A percentile compares a stretch with the other conserved stretches of the same genome.
phyloP scores from a whole-genome alignment of 1,284 basidiomycete species.

The Boletus mariae region DNA sequence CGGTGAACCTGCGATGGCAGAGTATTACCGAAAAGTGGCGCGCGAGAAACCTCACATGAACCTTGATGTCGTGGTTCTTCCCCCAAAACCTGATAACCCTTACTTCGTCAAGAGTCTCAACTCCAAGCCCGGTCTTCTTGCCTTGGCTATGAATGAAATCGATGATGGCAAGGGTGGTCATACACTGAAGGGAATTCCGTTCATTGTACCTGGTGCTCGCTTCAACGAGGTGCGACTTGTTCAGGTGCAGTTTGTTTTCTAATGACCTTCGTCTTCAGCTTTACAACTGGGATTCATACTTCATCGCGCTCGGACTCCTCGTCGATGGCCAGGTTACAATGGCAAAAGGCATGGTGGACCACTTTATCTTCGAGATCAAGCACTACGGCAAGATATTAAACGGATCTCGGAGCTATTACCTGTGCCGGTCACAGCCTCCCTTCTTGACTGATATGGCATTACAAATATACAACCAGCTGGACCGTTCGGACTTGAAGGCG shows the following conservation, averaged over 20 bases:
- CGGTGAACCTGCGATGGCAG: constrained; percentile 89
- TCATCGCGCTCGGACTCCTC: constrained; percentile 89
- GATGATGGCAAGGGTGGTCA: constrained; percentile 74
- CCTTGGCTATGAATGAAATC: constrained; percentile 93
- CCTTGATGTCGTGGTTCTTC: constrained; percentile 87
- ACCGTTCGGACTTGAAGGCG: constrained; percentile 75
- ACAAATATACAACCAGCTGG: constrained; percentile 95
- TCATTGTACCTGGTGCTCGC: constrained; percentile 94
- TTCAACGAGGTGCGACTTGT: constrained; percentile 84
- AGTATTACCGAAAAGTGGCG: constrained; percentile 85
- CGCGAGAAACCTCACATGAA: constrained; percentile 86
- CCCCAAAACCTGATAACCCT: constrained; percentile 82
- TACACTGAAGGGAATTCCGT: constrained; percentile 90
- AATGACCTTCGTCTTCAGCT: constrained; percentile 43
- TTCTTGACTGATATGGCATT: constrained; percentile 99
- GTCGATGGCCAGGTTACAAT: constrained; percentile 92
- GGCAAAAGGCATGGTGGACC: constrained; percentile 96
- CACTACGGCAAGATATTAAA: constrained; percentile 91
- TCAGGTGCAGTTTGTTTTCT: constrained; percentile 5
- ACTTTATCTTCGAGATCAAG: constrained; percentile 98
- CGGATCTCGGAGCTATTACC: constrained; percentile 83
- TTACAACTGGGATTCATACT: constrained; percentile 94
- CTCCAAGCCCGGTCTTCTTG: constrained; percentile 89
- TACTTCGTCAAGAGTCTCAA: constrained; percentile 91
- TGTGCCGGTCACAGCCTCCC: constrained; percentile 94